Percentiles rank a stretch among this genome's conserved stretches.
Conservation (phyloP, 768 basidiomycete species). For the Trametes cingulata region DNA sequence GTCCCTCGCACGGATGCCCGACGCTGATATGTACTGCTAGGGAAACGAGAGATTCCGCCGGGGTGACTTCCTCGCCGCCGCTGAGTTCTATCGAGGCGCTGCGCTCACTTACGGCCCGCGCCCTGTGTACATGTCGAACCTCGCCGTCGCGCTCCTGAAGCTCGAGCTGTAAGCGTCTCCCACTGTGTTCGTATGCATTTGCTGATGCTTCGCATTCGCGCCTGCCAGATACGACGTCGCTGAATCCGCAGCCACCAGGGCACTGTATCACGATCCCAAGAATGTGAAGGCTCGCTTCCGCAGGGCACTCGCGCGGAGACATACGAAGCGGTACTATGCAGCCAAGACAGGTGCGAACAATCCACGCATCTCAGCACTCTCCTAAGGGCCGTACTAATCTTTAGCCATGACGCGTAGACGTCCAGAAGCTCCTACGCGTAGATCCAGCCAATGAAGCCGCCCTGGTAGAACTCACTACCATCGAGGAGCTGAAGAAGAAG, state of each 20-base stretch:
- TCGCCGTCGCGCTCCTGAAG: constrained; percentile 45
- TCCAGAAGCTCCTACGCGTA: background rate
- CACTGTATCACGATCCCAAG: constrained; percentile 31
- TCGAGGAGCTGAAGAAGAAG: constrained; percentile 20
- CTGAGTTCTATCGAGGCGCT: background rate
- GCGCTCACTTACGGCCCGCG: constrained; percentile 37
- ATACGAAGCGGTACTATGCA: constrained; percentile 18
- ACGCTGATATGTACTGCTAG: background rate
- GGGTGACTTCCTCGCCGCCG: background rate
- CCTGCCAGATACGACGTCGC: constrained; percentile 23
- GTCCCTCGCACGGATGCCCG: background rate
- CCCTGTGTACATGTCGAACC: constrained; percentile 42
- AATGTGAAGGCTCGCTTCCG: constrained; percentile 36
- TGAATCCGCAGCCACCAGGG: constrained; percentile 25
- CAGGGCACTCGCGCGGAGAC: constrained; percentile 35
- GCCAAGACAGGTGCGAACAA: constrained; percentile 27
- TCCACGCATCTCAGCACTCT: background rate
- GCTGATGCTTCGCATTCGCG: constrained; percentile 20
- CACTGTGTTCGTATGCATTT: too few relatives aligned
- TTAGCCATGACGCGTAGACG: background rate
- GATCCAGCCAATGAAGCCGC: background rate
- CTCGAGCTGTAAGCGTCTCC: too few relatives aligned
- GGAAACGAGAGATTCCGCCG: background rate
- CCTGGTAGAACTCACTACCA: background rate
- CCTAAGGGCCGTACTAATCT: too few relatives aligned